Base-by-base conservation (phyloP, 2,329 filamentous ascomycete species). In the Venturia oleaginea region DNA sequence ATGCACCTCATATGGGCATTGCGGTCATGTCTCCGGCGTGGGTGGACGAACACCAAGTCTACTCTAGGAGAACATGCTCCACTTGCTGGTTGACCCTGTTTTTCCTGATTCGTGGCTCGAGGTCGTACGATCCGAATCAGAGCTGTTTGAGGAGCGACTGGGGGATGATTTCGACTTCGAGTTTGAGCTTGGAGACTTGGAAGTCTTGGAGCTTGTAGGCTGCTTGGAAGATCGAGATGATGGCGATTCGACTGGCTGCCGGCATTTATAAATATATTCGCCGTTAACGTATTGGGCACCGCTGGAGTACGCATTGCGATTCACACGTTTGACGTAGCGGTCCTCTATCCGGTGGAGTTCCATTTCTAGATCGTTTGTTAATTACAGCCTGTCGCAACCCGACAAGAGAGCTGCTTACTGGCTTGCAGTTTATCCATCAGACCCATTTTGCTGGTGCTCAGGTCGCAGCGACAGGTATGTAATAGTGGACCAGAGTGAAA, bases 291-390 rank as follows among this genome's bases (percentile, higher is more conserved):
- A 97, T 75, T 90, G 84, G 37, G 92, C 93, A 72, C 91, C 92
- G 73, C 90, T 92, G 73, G 89, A 86, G 76, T 96, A 96, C 66
- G 90, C 94, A 64, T 87, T 92, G 75, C 93, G 91, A 70, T 93
- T 90, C 72, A 93, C 91, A 74, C 91, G 89, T 72, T 89, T 89
- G 62, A 92, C 95, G 81, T 97, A 97, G 71, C 91, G 89, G 80
- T 97, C 89, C 80, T 97, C 93, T 69, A 97, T 87, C 61, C 92
- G 90, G 82, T 96, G 94, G 72, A 97, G 86, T 81, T 97, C 92
- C 71, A 95, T 84, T 77, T 93, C 76, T 86, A 67, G 48, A 22
- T n/a, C n/a, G 32, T 19, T 34, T 46, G 61, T 62, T 8, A 42
- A 32, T 11, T 34, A 10, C 17, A 6, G 24, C 24, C 7, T 57